Evolutionary conservation across 1,284 basidiomycete species (phyloP).

Genomic region (Ganoderma boninense): DNA sequence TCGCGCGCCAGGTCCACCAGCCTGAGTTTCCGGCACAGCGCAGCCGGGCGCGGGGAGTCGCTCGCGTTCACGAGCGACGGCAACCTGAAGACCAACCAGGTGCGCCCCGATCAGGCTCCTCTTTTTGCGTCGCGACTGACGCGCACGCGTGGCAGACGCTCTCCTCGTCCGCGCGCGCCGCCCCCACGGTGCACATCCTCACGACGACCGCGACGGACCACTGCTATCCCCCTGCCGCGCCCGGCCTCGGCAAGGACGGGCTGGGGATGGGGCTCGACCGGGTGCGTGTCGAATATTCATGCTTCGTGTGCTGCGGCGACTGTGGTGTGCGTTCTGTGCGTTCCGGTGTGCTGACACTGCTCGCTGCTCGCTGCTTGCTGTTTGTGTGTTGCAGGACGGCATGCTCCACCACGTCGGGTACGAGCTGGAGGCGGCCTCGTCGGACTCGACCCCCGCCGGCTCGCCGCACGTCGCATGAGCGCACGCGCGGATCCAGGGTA

Average conservation of each 20-base stretch:
- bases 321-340: too few relatives aligned
- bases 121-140: too few relatives aligned
- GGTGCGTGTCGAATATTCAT: not conserved
- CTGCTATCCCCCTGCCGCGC: not conserved
- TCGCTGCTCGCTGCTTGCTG: too few relatives aligned
- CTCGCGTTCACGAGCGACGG: conserved; percentile 8
- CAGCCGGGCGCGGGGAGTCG: not conserved
- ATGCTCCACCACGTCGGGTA: not conserved
- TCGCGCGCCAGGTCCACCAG: conserved; percentile 3
- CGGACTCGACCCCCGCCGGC: not conserved
- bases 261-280: not conserved
- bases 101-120: not conserved
- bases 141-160: too few relatives aligned
- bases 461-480: not conserved
- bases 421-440: not conserved
- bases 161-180: not conserved
- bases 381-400: not conserved
- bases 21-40: not conserved
- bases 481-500: too few relatives aligned
- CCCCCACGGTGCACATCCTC: conserved; percentile 23
- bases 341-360: too few relatives aligned
- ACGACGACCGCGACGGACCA: conserved; percentile 21
- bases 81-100: conserved; percentile 5
- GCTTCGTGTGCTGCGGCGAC: too few relatives aligned
- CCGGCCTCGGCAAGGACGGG: not conserved